Base-by-base conservation (phyloP, 2,329 filamentous ascomycete species). In the Aspergillus fructus region DNA sequence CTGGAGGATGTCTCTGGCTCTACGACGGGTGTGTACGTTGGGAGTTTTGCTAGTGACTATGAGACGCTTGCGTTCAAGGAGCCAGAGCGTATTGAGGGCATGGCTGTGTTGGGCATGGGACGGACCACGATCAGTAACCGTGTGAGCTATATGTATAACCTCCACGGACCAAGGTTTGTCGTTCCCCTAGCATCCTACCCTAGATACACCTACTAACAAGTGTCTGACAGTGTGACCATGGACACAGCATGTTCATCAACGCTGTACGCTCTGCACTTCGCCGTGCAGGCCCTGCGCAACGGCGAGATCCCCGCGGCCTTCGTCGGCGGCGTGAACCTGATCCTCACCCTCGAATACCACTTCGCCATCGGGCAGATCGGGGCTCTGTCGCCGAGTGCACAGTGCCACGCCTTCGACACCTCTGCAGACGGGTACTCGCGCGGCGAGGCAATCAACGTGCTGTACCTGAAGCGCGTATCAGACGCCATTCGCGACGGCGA, bases 171-270 rank as follows among this genome's bases (percentile, higher is more conserved):
- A 4, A 61, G 49, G 49, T 52, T 33, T 8, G 49, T 5, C 33
- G 3, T 24, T 30, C 27, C 27, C 9, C 27, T 11, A 8, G 27
- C 48, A 8, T 43, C 3, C 39, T 50, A 15, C 33, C 33, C 13
- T 1, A 9, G 46, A 3, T 39, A 11, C 13, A 45, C 11, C 27
- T 30, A 9, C 9, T 30, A 9, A 30, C 27, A 11, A 30, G 8
- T 11, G 9, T 30, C 9, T 9, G 27, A 30, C 27, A 30, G 58
- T 9, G 33, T 62, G 1, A 41, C 41, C 3, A n/a, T 66, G 1
- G 72, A 77, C 53, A 76, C 72, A 0, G 75, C 72, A 0, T 78
- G 76, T 52, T 77, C 76, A 0, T 73, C 73, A 0, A 74, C 73
- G 0, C 40, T 71, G 0, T 73, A 75, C 2, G 72, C 73, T 0